Conservation (phyloP, 2,329 filamentous ascomycete genomes). For the Pseudocercospora fuligena region DNA sequence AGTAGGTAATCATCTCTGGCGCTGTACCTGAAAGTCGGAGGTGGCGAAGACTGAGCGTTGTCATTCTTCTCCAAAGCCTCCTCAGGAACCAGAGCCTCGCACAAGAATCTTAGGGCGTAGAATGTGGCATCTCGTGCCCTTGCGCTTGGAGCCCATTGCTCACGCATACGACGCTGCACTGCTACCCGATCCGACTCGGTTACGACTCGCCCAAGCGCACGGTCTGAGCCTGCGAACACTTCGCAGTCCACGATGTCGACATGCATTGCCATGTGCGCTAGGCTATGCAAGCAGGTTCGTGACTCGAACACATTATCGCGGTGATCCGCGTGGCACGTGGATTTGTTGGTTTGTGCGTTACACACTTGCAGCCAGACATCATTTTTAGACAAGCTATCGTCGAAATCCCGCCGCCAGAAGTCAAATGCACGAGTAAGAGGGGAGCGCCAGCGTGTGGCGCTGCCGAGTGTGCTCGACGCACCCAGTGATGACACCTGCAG, state of each 20-base stretch:
- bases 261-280: conserved; percentile 98
- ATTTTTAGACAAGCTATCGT: conserved; percentile 73
- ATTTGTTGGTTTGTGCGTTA: conserved; percentile 37
- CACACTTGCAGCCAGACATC: conserved; percentile 43
- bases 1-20: conserved; percentile 87
- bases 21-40: conserved; percentile 64
- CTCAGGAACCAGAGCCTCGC: conserved; percentile 75
- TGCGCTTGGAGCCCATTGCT: conserved; percentile 85
- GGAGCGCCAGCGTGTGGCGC: conserved; percentile 87
- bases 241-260: conserved; percentile 97
- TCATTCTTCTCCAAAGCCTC: conserved; percentile 44
- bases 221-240: conserved; percentile 86
- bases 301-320: conserved; percentile 83
- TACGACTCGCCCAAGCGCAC: conserved; percentile 83
- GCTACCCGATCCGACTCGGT: conserved; percentile 79
- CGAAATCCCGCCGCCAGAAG: conserved; percentile 90
- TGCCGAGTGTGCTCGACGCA: conserved; percentile 78
- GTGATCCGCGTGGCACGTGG: conserved; percentile 40
- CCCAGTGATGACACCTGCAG: conserved; percentile 88
- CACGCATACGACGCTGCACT: conserved; percentile 82
- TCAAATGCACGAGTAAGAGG: conserved; percentile 88
- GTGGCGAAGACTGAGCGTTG: conserved; percentile 33
- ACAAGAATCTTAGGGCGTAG: conserved; percentile 87
- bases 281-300: conserved; percentile 84
- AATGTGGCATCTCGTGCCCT: conserved; percentile 89